These are phyloP conservation scores for Serendipita sp. DNA, from an alignment of 768 basidiomycete genomes.

Conservation along the genomic window DNA sequence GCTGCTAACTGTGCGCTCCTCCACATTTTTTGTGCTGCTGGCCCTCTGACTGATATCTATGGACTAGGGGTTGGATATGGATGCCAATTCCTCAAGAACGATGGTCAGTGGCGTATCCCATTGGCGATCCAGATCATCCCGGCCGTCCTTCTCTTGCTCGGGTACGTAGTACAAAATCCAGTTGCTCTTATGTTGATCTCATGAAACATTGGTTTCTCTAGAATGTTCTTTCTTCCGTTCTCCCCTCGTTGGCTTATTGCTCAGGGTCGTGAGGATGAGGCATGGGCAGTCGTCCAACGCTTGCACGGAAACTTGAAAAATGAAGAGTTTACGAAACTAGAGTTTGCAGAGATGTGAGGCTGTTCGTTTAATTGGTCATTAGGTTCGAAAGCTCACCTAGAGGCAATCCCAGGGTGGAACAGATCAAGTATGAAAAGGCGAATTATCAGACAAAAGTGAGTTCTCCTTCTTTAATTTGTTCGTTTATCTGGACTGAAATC, in stretches of 20 bases:
- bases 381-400: too few species aligned
- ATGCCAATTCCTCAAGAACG: conserved; percentile 33
- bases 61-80: conserved; percentile 40
- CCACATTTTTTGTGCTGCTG: background rate
- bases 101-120: conserved; percentile 38
- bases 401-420: background rate
- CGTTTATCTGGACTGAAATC: conserved; percentile 13
- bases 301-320: conserved; percentile 23
- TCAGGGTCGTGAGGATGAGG: conserved; percentile 42
- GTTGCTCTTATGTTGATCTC: background rate
- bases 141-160: conserved; percentile 35
- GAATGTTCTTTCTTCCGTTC: conserved; percentile 17
- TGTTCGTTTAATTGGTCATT: too few species aligned
- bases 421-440: conserved; percentile 9
- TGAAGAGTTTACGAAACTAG: conserved; percentile 4
- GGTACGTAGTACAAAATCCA: conserved; percentile 13
- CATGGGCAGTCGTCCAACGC: conserved; percentile 31
- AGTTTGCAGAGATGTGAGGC: conserved; percentile 9
- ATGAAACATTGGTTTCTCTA: conserved; percentile 8
- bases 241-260: conserved; percentile 42
- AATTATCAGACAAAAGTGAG: background rate
- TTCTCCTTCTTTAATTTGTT: background rate
- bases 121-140: conserved; percentile 42
- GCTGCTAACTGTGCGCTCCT: conserved; percentile 30
- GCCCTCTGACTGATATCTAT: background rate